These are phyloP conservation scores for rapeseed (Brassica napus) DNA, from an alignment of 345 rosid genomes.

Conservation along the genomic window Da-Ae NC_063443.1:1375001-1375500, in stretches of 20 bases:
- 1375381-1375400: slow-evolving; percentile 99
- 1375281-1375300: slow-evolving; percentile 84
- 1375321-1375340: slow-evolving; percentile 86
- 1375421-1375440: slow-evolving; percentile 74
- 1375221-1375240: slow-evolving; percentile 95
- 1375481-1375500: slow-evolving; percentile 3
- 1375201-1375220: slow-evolving; percentile 95
- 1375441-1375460: slow-evolving; percentile 97
- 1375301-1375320: slow-evolving; percentile 90
- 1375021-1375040: slow-evolving; percentile 58
- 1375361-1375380: slow-evolving; percentile 95
- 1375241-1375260: slow-evolving; percentile 98
- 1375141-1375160: slow-evolving; percentile 96
- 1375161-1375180: slow-evolving; percentile 94
- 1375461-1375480: slow-evolving; percentile 79
- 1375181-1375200: slow-evolving; percentile 91
- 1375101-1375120: slow-evolving; percentile 91
- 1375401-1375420: slow-evolving; percentile 95
- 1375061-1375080: background rate
- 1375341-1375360: slow-evolving; percentile 94
- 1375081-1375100: slow-evolving; percentile 6
- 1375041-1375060: slow-evolving; percentile 12
- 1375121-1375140: slow-evolving; percentile 77
- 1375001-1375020: slow-evolving; percentile 99
- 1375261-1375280: slow-evolving; percentile 96